phyloP scores from a whole-genome alignment of 192 early-diverging fungal species.

The Cetraspora pellucida region DNA sequence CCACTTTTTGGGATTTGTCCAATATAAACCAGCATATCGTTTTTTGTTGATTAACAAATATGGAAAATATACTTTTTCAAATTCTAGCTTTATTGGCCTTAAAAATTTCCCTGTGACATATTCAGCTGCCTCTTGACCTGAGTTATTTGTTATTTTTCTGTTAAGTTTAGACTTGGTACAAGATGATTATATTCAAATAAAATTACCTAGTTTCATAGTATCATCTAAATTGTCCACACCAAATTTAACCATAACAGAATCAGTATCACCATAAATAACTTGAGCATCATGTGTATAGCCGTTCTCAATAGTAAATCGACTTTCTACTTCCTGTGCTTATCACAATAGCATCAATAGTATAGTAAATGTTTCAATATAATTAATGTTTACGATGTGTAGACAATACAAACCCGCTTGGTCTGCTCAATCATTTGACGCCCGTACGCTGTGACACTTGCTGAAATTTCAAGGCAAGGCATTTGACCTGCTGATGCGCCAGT shows the following conservation, averaged over 20 bases:
- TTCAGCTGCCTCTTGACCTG: conserved; percentile 79
- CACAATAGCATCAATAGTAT: conserved; percentile 13
- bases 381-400: no score
- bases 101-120: conserved; percentile 86
- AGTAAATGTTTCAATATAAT: no score
- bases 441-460: conserved; percentile 90
- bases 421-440: conserved; percentile 95
- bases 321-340: conserved; percentile 67
- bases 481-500: conserved; percentile 93
- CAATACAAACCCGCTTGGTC: conserved; percentile 66
- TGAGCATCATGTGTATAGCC: conserved; percentile 85
- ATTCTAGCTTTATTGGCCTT: conserved; percentile 96
- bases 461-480: conserved; percentile 91
- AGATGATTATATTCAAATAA: neutral
- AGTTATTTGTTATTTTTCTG: neutral
- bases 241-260: conserved; percentile 99
- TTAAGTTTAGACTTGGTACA: neutral
- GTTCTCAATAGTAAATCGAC: conserved; percentile 79
- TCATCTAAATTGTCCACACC: conserved; percentile 76
- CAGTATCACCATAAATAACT: conserved; percentile 98
- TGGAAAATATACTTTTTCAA: conserved; percentile 99
- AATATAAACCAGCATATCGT: conserved; percentile 96
- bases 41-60: conserved; percentile 99
- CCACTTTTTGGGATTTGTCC: conserved; percentile 90
- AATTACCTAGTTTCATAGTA: conserved; percentile 78